Conservation (phyloP, 306 rosid genomes). For the Prunus campanulata region DNA sequence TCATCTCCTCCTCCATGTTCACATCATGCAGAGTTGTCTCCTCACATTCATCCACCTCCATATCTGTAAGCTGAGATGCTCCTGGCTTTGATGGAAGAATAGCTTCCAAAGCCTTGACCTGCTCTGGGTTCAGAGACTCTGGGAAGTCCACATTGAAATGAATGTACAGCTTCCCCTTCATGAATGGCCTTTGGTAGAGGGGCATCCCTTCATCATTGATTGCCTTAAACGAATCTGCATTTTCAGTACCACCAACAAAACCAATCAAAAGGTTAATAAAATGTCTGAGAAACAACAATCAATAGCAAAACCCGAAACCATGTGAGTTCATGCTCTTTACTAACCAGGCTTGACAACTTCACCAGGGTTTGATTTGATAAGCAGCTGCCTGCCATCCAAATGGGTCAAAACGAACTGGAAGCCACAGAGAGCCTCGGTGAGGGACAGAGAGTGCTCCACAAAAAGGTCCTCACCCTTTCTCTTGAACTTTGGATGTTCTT, state of each 20-base stretch:
- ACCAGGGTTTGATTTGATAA: slow-evolving; percentile 62
- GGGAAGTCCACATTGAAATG: slow-evolving; percentile 92
- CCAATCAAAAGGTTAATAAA: not conserved
- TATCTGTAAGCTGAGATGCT: slow-evolving; percentile 57
- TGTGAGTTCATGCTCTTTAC: not conserved
- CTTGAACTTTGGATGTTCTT: slow-evolving; percentile 75
- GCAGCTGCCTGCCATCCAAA: slow-evolving; percentile 62
- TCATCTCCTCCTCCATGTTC: slow-evolving; percentile 78
- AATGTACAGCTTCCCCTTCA: slow-evolving; percentile 89
- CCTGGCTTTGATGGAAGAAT: slow-evolving; percentile 64
- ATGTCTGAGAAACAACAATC: not conserved
- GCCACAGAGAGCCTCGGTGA: slow-evolving; percentile 71
- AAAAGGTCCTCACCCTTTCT: slow-evolving; percentile 73
- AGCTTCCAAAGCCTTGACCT: slow-evolving; percentile 55
- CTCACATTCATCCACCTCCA: slow-evolving; percentile 95
- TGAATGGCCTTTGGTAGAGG: slow-evolving; percentile 80
- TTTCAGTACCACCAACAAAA: not conserved
- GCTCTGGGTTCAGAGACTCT: slow-evolving; percentile 55
- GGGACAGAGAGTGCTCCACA: slow-evolving; percentile 68
- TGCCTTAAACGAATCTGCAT: slow-evolving; percentile 80
- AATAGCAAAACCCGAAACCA: not conserved
- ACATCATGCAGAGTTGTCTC: slow-evolving; percentile 87
- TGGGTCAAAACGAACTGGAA: slow-evolving; percentile 65
- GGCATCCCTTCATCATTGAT: slow-evolving; percentile 96
- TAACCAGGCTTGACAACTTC: slow-evolving; percentile 73